Base-by-base conservation (phyloP, 306 rosid genomes). In the Ochetophila trinervis region DNA sequence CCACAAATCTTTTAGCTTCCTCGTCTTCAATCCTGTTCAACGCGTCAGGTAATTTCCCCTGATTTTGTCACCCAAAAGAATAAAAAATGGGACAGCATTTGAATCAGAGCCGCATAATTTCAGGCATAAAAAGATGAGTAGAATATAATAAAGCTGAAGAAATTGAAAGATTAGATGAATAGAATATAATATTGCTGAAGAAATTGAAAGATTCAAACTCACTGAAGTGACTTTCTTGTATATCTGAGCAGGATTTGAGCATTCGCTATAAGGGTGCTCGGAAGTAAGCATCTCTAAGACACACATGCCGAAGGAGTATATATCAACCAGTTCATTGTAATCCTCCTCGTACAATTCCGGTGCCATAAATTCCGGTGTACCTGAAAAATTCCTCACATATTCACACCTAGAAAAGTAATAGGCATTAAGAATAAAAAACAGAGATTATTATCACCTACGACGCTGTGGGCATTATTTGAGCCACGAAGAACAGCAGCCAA, bases 321-420 rank as follows among this genome's bases (percentile, higher is more conserved):
- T 68, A 52, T 92, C 98, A 5, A 92, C 89, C 0, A 92, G 85
- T 68, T 85, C 98, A 53, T 87, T 72, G 53, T 92, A 92, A 37
- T 87, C 85, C 78, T 92, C 98, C 50, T 92, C 98, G 36, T 92
- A 92, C 57, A 92, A 36, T 53, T 92, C 98, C n/a, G 98, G 98
- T 9, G 98, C 98, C 98, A 92, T 92, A 57, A 92, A 92, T 49
- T 92, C 98, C 0, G 98, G 98, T 49, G 95, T 89, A 17, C 98
- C 96, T 92, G 69, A 23, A 57, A 35, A 54, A 60, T 44, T 19
- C 0, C 6, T 7, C 9, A 37, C 44, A 37, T n/a, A 37, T 37
- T 37, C 44, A 37, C 8, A 37, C 44, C 40, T 8, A 8, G 8
- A 35, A 35, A 35, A 8, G 9, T 36, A 10, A 1, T 36, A 36